Evolutionary conservation across 768 basidiomycete species (phyloP), one percentile per base, ranked within the genome.

Genomic region (Phanerodontia chrysosporium): DNA sequence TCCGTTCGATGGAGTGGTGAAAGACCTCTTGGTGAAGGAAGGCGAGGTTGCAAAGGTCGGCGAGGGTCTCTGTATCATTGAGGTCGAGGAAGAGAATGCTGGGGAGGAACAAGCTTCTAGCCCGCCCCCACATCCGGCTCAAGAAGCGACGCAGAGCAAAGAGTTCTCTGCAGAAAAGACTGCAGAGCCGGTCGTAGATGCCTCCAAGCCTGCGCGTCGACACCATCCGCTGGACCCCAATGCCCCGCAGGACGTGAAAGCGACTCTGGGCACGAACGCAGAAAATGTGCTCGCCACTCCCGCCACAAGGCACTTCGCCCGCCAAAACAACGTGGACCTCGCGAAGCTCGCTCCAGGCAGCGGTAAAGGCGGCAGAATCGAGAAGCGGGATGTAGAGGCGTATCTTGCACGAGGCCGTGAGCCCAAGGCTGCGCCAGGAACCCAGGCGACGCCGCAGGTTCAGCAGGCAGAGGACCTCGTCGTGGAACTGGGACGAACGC

Each of bases 1-100:
- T 58, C 92, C 92, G 1, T 93, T 81, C 66, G 87, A 92, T 44
- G 92, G 92, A 5, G 75, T 85, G 30, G 75, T 95, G 49, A 84
- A 80, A 61, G 80, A 89, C 62, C 72, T 94, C 6, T 76, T 91
- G 1, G 90, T 92, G 18, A 74, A 85, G 62, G 90, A 92, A 68
- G 92, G 92, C 21, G 83, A 91, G 67, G 79, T 94, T 18, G 90
- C 90, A 21, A 91, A 91, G 67, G 92, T 94, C 18, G 92, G 93
- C 30, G 74, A 80, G 21, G 84, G 84, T 10, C 76, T 95, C 1
- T 95, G 92, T 70, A 64, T 85, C 12, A 92, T 95, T 53, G 90
- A 93, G 64, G 85, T 86, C n/a, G 87, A 89, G 14, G 84, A 85
- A 58, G 87, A 86, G 45, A 71, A 48, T 0, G 65, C 65, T 14